Evolutionary conservation across 768 basidiomycete genomes (phyloP).

Genomic region (Pleurotus giganteus): DNA sequence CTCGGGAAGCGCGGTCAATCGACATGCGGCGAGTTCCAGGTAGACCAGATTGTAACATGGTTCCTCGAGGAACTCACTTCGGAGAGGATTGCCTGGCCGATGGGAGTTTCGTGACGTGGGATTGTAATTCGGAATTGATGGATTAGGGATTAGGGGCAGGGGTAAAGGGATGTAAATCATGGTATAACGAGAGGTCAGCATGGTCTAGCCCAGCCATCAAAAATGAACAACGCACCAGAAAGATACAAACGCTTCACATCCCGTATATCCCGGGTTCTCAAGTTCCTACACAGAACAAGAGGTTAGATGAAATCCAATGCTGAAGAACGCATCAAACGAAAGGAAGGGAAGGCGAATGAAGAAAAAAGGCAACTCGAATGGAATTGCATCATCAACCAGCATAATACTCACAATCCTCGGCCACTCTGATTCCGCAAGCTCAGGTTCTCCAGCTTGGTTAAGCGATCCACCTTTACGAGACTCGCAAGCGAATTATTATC

Average conservation of each 20-base stretch:
- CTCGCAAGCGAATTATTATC: slow-evolving; percentile 73
- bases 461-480: slow-evolving; percentile 50
- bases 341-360: background rate
- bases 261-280: slow-evolving; percentile 71
- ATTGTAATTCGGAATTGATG: slow-evolving; percentile 1
- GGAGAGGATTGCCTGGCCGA: slow-evolving; percentile 68
- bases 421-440: slow-evolving; percentile 88
- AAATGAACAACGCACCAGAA: slow-evolving; percentile 62
- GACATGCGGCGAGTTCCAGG: slow-evolving; percentile 87
- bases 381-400: slow-evolving; percentile 16
- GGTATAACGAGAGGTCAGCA: slow-evolving; percentile 10
- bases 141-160: slow-evolving; percentile 12
- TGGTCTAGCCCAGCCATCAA: slow-evolving; percentile 14
- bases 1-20: slow-evolving; percentile 71
- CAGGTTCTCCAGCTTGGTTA: slow-evolving; percentile 82
- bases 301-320: background rate
- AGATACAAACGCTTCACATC: slow-evolving; percentile 94
- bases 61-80: slow-evolving; percentile 58
- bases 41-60: slow-evolving; percentile 89
- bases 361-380: background rate
- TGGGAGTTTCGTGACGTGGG: slow-evolving; percentile 1
- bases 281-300: slow-evolving; percentile 27
- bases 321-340: background rate
- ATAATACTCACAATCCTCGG: slow-evolving; percentile 69
- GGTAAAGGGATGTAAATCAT: background rate